phyloP scores from a whole-genome alignment of 1,284 basidiomycete species.

The Ganoderma resinaceum region DNA sequence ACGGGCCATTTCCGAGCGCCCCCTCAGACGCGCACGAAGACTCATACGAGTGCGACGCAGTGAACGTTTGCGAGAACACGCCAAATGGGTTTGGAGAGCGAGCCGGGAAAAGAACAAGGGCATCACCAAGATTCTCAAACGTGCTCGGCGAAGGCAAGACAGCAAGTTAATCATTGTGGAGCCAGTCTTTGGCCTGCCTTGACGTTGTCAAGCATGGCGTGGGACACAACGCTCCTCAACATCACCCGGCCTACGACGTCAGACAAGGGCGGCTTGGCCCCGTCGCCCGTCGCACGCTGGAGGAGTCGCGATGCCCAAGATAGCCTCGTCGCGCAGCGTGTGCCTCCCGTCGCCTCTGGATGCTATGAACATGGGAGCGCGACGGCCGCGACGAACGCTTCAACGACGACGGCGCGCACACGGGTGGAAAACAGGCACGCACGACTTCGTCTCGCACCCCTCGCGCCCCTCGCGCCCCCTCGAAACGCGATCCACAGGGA shows the following conservation, averaged over 20 bases:
- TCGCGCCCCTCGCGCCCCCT: slow-evolving; percentile 11
- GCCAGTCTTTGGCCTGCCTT: slow-evolving; percentile 1
- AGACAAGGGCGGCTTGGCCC: slow-evolving; percentile 7
- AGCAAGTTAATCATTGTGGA: not conserved
- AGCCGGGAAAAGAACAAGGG: not conserved
- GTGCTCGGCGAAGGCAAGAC: not conserved
- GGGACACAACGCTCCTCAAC: not conserved
- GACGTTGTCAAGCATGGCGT: not conserved
- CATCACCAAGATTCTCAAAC: not conserved
- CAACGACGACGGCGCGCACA: slow-evolving; percentile 16
- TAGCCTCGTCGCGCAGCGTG: slow-evolving; percentile 13
- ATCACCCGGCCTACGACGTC: not conserved
- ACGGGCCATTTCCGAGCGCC: slow-evolving; percentile 12
- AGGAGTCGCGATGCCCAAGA: slow-evolving; percentile 20
- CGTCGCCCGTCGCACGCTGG: slow-evolving; percentile 23
- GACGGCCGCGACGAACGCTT: not conserved
- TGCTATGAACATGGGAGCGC: slow-evolving; percentile 18
- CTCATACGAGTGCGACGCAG: slow-evolving; percentile 9
- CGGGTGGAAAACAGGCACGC: slow-evolving; percentile 7
- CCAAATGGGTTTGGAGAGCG: not conserved
- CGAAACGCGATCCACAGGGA: slow-evolving; percentile 14
- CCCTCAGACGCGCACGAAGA: not conserved
- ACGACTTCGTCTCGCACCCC: slow-evolving; percentile 5
- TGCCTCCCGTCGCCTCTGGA: slow-evolving; percentile 9
- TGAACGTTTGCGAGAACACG: not conserved